Conservation (phyloP, 306 rosid species). For the Ceratonia siliqua region DNA sequence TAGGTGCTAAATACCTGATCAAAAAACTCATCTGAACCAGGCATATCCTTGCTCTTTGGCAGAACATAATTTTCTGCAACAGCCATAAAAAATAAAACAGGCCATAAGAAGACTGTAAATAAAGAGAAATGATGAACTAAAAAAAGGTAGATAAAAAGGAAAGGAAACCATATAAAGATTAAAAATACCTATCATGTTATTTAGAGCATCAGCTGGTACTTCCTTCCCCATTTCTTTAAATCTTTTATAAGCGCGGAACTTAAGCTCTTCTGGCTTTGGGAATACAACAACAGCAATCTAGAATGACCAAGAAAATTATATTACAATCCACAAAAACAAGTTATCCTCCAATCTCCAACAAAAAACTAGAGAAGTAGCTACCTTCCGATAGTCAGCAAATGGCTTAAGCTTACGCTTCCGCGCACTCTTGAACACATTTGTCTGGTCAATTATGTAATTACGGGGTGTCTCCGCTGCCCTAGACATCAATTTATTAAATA, state of each 20-base stretch:
- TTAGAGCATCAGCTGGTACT: constrained; percentile 55
- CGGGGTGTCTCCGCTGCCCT: constrained; percentile 56
- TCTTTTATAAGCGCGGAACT: constrained; percentile 45
- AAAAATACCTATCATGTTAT: constrained; percentile 55
- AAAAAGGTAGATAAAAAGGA: neutral
- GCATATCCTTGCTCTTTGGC: constrained; percentile 60
- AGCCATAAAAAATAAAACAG: constrained; percentile 14
- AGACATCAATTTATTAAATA: constrained; percentile 48
- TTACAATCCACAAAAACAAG: neutral
- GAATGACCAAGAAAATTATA: neutral
- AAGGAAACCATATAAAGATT: neutral
- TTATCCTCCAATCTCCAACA: constrained; percentile 8
- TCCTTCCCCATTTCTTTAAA: constrained; percentile 54
- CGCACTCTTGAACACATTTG: constrained; percentile 63
- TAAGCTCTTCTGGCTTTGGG: constrained; percentile 54
- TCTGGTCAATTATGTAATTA: constrained; percentile 65
- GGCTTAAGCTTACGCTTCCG: constrained; percentile 61
- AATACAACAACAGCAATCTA: constrained; percentile 66
- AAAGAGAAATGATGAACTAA: constrained; percentile 1
- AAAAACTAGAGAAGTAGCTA: constrained; percentile 24
- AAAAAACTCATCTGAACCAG: constrained; percentile 52
- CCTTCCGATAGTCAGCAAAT: constrained; percentile 51
- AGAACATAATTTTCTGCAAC: constrained; percentile 55
- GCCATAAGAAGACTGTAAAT: neutral
- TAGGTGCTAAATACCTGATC: constrained; percentile 44